A percentile compares a stretch with the other conserved stretches of the same genome.
These are phyloP conservation scores for Didymella sp. DNA, from an alignment of 2,329 filamentous ascomycete species.

Conservation along the genomic window DNA sequence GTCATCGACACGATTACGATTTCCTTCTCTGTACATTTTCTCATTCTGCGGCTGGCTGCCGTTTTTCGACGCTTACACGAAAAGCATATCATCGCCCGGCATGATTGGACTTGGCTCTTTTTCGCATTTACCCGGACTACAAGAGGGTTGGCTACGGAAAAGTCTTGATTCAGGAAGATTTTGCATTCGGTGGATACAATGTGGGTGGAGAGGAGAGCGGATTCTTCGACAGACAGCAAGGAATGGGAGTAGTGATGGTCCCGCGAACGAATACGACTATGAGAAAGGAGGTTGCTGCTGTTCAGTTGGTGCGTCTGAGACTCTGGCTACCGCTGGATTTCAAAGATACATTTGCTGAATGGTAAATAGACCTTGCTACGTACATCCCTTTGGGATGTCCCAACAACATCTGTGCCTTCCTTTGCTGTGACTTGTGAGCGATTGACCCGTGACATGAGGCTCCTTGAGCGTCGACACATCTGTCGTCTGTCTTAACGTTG, in stretches of 20 bases:
- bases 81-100: slow-evolving; percentile 49
- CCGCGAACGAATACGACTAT: slow-evolving; percentile 34
- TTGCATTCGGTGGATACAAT: slow-evolving; percentile 44
- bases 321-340: slow-evolving; percentile 13
- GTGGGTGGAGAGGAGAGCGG: slow-evolving; percentile 44
- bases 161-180: slow-evolving; percentile 45
- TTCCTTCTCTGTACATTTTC: slow-evolving; percentile 51
- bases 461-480: no score
- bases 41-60: slow-evolving; percentile 50
- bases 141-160: slow-evolving; percentile 47
- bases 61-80: slow-evolving; percentile 48
- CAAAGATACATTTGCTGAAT: slow-evolving; percentile 22
- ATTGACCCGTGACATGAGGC: no score
- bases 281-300: slow-evolving; percentile 32
- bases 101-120: slow-evolving; percentile 48
- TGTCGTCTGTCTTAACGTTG: neutral
- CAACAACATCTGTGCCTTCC: slow-evolving; percentile 7
- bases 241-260: slow-evolving; percentile 42
- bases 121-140: slow-evolving; percentile 40
- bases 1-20: slow-evolving; percentile 47
- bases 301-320: slow-evolving; percentile 24
- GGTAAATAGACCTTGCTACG: slow-evolving; percentile 30
- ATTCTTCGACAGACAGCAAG: slow-evolving; percentile 42
- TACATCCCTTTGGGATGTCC: slow-evolving; percentile 31
- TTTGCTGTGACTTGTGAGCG: neutral